phyloP scores from a whole-genome alignment of 2,329 filamentous ascomycete genomes.

The Nemania serpens region DNA sequence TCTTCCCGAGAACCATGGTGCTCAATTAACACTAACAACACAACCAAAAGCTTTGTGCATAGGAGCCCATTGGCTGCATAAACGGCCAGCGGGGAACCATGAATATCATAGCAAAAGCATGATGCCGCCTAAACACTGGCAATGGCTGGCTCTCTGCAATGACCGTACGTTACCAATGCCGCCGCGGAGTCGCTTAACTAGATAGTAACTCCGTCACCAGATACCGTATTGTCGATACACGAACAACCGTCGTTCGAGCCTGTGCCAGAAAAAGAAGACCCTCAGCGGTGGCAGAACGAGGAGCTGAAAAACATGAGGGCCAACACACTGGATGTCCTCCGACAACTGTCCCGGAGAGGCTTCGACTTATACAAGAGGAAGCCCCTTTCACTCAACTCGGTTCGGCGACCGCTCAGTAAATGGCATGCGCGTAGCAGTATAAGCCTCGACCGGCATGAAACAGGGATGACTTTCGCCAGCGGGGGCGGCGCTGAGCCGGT shows the following conservation, averaged over 20 bases:
- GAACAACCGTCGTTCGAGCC: conserved; percentile 54
- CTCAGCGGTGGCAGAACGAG: conserved; percentile 30
- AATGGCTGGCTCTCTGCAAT: conserved; percentile 71
- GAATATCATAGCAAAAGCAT: conserved; percentile 40
- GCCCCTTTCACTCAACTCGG: conserved; percentile 49
- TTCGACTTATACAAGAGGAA: conserved; percentile 45
- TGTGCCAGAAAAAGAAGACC: conserved; percentile 32
- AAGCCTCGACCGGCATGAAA: conserved; percentile 29
- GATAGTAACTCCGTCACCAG: conserved; percentile 42
- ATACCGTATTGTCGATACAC: conserved; percentile 72
- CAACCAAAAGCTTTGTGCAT: conserved; percentile 63
- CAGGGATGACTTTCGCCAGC: conserved; percentile 30
- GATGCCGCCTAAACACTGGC: conserved; percentile 59
- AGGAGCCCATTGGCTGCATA: conserved; percentile 69
- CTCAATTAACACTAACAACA: conserved; percentile 27
- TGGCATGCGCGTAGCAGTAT: conserved; percentile 45
- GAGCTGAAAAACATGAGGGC: conserved; percentile 45
- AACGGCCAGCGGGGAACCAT: conserved; percentile 37
- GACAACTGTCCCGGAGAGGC: conserved; percentile 46
- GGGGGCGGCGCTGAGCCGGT: conserved; percentile 20
- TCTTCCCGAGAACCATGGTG: neutral
- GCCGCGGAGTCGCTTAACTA: conserved; percentile 6
- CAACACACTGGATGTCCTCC: conserved; percentile 46
- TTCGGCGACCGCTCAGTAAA: conserved; percentile 43
- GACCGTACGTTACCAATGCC: conserved; percentile 53